A percentile compares a stretch with the other conserved stretches of the same genome.
Conservation (phyloP, 176 grass and related monocot species). For the Areca catechu region DNA sequence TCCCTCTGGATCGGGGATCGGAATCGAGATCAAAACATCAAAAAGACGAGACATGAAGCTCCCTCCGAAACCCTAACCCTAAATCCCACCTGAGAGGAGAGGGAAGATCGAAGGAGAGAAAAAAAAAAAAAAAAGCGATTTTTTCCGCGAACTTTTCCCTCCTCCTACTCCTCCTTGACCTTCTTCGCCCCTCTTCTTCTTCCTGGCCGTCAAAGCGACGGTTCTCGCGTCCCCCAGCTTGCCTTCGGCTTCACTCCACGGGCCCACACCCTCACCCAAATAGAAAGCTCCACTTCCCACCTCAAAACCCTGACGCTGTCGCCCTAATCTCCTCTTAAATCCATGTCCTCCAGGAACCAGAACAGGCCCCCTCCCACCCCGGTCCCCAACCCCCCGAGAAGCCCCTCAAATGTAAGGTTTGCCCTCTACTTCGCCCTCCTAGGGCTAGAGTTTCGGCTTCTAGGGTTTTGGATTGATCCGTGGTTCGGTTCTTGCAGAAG, state of each 20-base stretch:
- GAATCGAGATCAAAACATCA: conserved; percentile 18
- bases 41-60: not conserved
- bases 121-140: not conserved
- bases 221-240: conserved; percentile 11
- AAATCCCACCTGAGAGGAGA: too few species aligned
- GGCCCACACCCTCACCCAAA: conserved; percentile 2
- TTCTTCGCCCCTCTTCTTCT: conserved; percentile 11
- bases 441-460: not conserved
- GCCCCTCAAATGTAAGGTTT: conserved; percentile 31
- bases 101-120: not conserved
- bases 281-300: conserved; percentile 41
- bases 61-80: not conserved
- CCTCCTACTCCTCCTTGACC: not conserved
- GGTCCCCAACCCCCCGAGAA: conserved; percentile 30
- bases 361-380: conserved; percentile 33
- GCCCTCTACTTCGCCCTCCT: not conserved
- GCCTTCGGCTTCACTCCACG: conserved; percentile 66
- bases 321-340: conserved; percentile 11
- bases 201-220: conserved; percentile 45
- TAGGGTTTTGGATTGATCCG: not conserved
- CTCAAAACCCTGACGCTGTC: conserved; percentile 26
- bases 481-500: conserved; percentile 24
- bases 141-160: not conserved
- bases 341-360: conserved; percentile 6
- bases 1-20: conserved; percentile 5